A percentile compares a stretch with the other conserved stretches of the same genome.
Conservation (phyloP, 805 yeast species). For the Nakazawaea sp. region DNA sequence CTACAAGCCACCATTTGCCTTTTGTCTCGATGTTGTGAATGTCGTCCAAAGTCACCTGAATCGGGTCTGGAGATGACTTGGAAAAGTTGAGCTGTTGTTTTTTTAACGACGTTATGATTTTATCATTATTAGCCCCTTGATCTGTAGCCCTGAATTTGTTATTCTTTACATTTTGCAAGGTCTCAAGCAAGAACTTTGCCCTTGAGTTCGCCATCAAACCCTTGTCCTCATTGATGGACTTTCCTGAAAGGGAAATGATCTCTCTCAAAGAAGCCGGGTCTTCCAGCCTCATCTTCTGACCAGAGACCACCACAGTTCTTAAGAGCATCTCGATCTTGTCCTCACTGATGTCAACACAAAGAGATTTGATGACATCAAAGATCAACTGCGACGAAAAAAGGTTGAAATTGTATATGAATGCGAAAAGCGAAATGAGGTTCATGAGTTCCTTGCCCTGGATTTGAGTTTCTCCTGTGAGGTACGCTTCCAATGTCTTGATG, state of each 20-base stretch:
- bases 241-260: constrained; percentile 56
- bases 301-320: constrained; percentile 67
- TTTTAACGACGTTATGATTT: constrained; percentile 50
- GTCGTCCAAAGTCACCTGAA: constrained; percentile 79
- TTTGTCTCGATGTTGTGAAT: constrained; percentile 66
- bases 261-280: constrained; percentile 84
- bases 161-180: constrained; percentile 78
- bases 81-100: constrained; percentile 53
- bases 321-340: constrained; percentile 70
- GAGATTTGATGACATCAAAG: constrained; percentile 57
- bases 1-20: constrained; percentile 99
- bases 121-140: constrained; percentile 44
- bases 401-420: constrained; percentile 73
- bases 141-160: constrained; percentile 55
- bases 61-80: constrained; percentile 55
- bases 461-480: constrained; percentile 21
- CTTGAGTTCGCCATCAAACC: constrained; percentile 44
- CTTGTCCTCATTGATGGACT: constrained; percentile 31
- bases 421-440: constrained; percentile 67
- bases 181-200: constrained; percentile 77
- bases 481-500: constrained; percentile 60
- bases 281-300: constrained; percentile 80
- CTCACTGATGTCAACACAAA: constrained; percentile 51
- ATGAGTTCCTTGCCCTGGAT: constrained; percentile 25
- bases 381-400: constrained; percentile 66